phyloP scores from a whole-genome alignment of 805 yeast genomes.

The Nakazawaea pomicola region DNA sequence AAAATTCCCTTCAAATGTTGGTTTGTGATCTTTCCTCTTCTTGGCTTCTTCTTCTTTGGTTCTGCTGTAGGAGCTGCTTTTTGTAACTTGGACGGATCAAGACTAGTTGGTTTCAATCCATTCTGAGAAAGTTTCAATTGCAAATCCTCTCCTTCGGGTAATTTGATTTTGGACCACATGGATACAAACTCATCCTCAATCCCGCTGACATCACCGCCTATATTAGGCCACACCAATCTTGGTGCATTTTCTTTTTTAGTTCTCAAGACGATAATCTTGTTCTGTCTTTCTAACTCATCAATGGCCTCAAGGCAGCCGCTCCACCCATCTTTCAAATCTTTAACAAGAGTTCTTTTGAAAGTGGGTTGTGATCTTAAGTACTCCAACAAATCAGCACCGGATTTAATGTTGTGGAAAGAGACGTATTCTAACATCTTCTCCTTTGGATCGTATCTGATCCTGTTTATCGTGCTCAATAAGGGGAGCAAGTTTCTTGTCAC shows the following conservation, averaged over 20 bases:
- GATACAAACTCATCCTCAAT: slow-evolving; percentile 79
- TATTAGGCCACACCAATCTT: slow-evolving; percentile 81
- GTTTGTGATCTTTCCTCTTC: slow-evolving; percentile 92
- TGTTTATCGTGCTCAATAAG: slow-evolving; percentile 67
- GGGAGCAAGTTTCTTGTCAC: slow-evolving; percentile 63
- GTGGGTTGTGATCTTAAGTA: slow-evolving; percentile 78
- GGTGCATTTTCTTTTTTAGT: slow-evolving; percentile 94
- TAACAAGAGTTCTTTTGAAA: slow-evolving; percentile 81
- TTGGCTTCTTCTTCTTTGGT: slow-evolving; percentile 81
- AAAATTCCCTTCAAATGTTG: slow-evolving; percentile 95
- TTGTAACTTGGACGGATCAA: slow-evolving; percentile 91
- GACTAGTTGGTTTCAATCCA: slow-evolving; percentile 94
- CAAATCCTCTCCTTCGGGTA: slow-evolving; percentile 79
- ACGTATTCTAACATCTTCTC: slow-evolving; percentile 75
- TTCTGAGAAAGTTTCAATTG: slow-evolving; percentile 73
- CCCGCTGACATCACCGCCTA: slow-evolving; percentile 60
- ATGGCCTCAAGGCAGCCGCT: slow-evolving; percentile 78
- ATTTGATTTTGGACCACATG: slow-evolving; percentile 73
- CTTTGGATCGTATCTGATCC: slow-evolving; percentile 63
- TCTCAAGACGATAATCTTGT: slow-evolving; percentile 75
- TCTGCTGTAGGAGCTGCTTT: slow-evolving; percentile 45
- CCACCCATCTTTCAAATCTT: slow-evolving; percentile 86
- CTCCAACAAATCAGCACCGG: slow-evolving; percentile 69
- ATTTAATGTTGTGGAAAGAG: slow-evolving; percentile 82
- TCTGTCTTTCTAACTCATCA: slow-evolving; percentile 69